These are phyloP conservation scores for Tausonia pullulans DNA, from an alignment of 1,284 basidiomycete species.

Conservation along the genomic window DNA sequence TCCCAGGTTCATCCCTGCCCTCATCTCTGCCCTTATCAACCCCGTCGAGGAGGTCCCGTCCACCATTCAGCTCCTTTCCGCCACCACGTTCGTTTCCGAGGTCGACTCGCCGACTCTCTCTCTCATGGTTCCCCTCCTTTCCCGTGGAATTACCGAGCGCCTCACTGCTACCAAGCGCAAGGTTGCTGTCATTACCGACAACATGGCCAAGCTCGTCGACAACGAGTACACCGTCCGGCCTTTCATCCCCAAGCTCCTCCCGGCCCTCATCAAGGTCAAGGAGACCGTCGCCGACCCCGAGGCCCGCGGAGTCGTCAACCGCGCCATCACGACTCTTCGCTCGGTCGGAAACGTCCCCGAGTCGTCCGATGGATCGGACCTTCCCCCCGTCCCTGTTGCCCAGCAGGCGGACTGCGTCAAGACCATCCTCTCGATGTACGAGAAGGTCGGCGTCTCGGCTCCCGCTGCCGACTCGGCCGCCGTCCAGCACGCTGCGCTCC, in stretches of 20 bases:
- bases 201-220: conserved; percentile 98
- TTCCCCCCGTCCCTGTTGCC: conserved; percentile 66
- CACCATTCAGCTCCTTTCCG: conserved; percentile 84
- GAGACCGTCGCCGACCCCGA: conserved; percentile 87
- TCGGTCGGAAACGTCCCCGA: conserved; percentile 79
- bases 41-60: conserved; percentile 98
- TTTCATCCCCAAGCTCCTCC: conserved; percentile 89
- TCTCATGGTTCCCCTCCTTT: conserved; percentile 94
- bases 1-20: conserved; percentile 78
- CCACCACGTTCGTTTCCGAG: conserved; percentile 99
- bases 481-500: conserved; percentile 59
- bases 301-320: conserved; percentile 76
- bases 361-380: conserved; percentile 71
- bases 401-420: conserved; percentile 56
- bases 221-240: conserved; percentile 88
- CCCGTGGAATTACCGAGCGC: conserved; percentile 92
- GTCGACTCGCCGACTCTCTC: conserved; percentile 98
- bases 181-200: conserved; percentile 93
- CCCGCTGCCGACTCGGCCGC: conserved; percentile 51
- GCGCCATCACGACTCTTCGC: conserved; percentile 84
- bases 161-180: conserved; percentile 91
- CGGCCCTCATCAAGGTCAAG: conserved; percentile 88
- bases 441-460: conserved; percentile 54
- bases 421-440: conserved; percentile 63
- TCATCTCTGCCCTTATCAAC: conserved; percentile 95